These are phyloP conservation scores for Heimioporus retisporus DNA, from an alignment of 1,284 basidiomycete genomes.

Conservation along the genomic window DNA sequence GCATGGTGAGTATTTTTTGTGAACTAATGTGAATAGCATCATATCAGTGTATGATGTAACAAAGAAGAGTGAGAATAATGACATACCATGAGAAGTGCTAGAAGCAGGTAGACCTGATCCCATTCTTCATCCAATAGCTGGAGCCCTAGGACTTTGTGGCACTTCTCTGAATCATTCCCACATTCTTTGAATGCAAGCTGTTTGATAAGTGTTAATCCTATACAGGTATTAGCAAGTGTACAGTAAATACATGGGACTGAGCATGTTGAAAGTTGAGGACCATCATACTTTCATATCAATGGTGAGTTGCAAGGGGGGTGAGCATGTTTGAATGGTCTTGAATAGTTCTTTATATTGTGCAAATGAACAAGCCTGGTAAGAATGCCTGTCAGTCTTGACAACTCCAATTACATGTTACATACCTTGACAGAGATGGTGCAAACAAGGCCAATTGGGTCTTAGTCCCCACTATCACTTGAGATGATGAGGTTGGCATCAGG, in stretches of 20 bases:
- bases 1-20: conserved; percentile 24
- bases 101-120: too few species aligned
- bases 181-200: conserved; percentile 14
- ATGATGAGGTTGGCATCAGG: neutral
- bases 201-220: conserved; percentile 10
- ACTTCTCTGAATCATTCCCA: conserved; percentile 9
- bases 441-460: conserved; percentile 33
- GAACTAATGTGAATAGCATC: conserved; percentile 13
- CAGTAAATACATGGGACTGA: conserved; percentile 6
- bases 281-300: conserved; percentile 38
- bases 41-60: neutral
- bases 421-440: conserved; percentile 12
- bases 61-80: too few species aligned
- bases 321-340: conserved; percentile 26
- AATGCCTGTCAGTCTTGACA: too few species aligned
- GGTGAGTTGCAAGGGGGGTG: conserved; percentile 20
- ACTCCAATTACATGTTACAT: neutral
- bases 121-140: neutral
- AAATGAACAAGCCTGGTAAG: too few species aligned
- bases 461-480: neutral
- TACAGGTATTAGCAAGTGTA: too few species aligned
- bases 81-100: too few species aligned
- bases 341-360: conserved; percentile 24
- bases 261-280: conserved; percentile 35
- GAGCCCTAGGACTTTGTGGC: conserved; percentile 5